Percentiles rank a stretch among this genome's conserved stretches.
Evolutionary conservation across 306 rosid species (phyloP).

Genomic region (Crotalaria pallida): DNA sequence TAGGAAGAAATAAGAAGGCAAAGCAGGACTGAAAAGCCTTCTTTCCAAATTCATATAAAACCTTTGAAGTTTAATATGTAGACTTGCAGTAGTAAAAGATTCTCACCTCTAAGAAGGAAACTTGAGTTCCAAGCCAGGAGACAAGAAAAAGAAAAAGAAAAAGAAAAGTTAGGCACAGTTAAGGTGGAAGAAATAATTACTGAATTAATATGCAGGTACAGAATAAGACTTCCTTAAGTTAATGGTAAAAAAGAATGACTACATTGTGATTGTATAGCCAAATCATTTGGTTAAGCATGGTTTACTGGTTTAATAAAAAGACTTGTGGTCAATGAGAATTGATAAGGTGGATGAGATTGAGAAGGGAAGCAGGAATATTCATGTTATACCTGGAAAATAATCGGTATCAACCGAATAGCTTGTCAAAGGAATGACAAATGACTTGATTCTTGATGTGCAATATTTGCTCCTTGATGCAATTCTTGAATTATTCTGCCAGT

Average conservation of each 20-base stretch:
- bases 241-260: background rate
- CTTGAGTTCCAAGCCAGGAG: constrained; percentile 46
- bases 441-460: constrained; percentile 91
- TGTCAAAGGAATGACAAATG: constrained; percentile 73
- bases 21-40: constrained; percentile 8
- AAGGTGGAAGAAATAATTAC: background rate
- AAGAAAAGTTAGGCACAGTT: constrained; percentile 22
- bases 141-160: constrained; percentile 15
- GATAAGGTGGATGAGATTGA: background rate
- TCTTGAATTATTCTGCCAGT: constrained; percentile 63
- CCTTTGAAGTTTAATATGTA: background rate
- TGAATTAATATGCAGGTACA: background rate
- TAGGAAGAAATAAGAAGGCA: constrained; percentile 7
- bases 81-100: constrained; percentile 9
- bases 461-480: constrained; percentile 82
- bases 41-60: background rate
- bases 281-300: constrained; percentile 8
- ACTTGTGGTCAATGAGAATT: background rate
- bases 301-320: background rate
- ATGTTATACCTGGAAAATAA: constrained; percentile 60
- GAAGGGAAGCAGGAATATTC: background rate
- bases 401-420: constrained; percentile 68
- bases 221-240: background rate
- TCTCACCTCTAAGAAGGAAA: constrained; percentile 94
- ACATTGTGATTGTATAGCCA: background rate